phyloP scores from a whole-genome alignment of 164 flowering plant genomes.

The Stephania cephalantha region DNA sequence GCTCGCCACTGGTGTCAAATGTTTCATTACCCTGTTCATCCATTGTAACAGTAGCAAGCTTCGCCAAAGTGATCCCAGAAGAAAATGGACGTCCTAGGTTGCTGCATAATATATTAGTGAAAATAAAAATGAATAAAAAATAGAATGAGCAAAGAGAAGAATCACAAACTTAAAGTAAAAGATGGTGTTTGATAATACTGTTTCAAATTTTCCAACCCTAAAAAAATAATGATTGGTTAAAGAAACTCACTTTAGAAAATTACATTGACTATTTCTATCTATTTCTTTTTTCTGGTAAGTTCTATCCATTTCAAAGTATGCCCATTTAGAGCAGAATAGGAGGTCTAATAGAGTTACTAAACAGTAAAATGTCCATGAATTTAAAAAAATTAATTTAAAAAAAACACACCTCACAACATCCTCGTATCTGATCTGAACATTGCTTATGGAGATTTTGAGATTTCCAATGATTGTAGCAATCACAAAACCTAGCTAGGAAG shows the following conservation, averaged over 20 bases:
- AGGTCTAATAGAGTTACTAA: too few relatives aligned
- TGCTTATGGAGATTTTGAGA: slow-evolving; percentile 87
- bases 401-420: slow-evolving; percentile 65
- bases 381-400: too few relatives aligned
- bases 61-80: slow-evolving; percentile 83
- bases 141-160: not conserved
- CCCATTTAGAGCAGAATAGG: too few relatives aligned
- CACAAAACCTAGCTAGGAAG: slow-evolving; percentile 92
- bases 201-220: too few relatives aligned
- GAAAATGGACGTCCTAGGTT: slow-evolving; percentile 89
- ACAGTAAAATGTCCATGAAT: too few relatives aligned
- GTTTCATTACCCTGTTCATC: slow-evolving; percentile 98
- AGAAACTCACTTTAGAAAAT: too few relatives aligned
- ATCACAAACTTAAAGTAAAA: not conserved
- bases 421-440: slow-evolving; percentile 97
- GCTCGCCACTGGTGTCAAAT: slow-evolving; percentile 94
- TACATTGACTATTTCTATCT: too few relatives aligned
- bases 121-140: slow-evolving; percentile 3
- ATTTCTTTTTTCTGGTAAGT: too few relatives aligned
- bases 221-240: too few relatives aligned
- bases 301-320: too few relatives aligned
- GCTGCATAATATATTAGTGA: slow-evolving; percentile 33
- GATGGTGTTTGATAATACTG: too few relatives aligned
- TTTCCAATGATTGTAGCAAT: slow-evolving; percentile 91
- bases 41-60: slow-evolving; percentile 95